Evolutionary conservation across 2,329 filamentous ascomycete genomes (phyloP).

Genomic region (Talaromyces pinophilus): DNA sequence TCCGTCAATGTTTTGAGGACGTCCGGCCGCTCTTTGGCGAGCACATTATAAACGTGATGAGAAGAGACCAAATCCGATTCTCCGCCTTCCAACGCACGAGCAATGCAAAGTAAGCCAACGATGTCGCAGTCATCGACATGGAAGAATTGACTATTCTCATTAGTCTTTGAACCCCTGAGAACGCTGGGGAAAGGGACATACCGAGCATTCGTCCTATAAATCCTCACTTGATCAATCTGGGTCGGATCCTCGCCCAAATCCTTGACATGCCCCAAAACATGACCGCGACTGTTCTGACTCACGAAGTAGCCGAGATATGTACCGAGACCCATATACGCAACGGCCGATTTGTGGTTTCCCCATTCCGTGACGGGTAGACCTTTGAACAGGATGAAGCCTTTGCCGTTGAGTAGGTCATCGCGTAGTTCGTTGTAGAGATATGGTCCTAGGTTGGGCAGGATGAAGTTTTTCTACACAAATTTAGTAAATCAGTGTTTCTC

Average conservation of each 20-base stretch:
- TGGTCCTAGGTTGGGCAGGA: conserved; percentile 57
- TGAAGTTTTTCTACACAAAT: conserved; percentile 57
- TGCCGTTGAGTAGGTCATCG: conserved; percentile 73
- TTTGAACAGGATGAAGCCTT: conserved; percentile 89
- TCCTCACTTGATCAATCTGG: conserved; percentile 83
- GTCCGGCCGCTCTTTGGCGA: conserved; percentile 74
- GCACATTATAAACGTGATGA: conserved; percentile 78
- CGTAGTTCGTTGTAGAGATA: conserved; percentile 58
- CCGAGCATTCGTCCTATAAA: conserved; percentile 82
- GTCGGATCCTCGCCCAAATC: conserved; percentile 79
- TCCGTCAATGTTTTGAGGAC: conserved; percentile 72
- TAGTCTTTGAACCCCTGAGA: not conserved
- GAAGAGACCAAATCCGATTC: conserved; percentile 79
- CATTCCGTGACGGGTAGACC: conserved; percentile 75
- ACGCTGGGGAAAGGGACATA: conserved; percentile 30
- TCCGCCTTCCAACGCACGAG: conserved; percentile 76
- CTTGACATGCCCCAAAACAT: conserved; percentile 87
- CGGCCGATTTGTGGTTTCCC: conserved; percentile 76
- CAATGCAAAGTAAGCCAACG: conserved; percentile 79
- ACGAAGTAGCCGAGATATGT: conserved; percentile 87
- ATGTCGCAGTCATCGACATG: conserved; percentile 81
- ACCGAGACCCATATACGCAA: conserved; percentile 87
- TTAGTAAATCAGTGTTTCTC: not conserved
- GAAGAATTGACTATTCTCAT: conserved; percentile 68
- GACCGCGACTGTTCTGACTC: conserved; percentile 79